Evolutionary conservation across 495 filamentous ascomycete genomes (phyloP), one percentile per base, ranked within the genome.

Genomic region (Coniosporium apollinis): DNA sequence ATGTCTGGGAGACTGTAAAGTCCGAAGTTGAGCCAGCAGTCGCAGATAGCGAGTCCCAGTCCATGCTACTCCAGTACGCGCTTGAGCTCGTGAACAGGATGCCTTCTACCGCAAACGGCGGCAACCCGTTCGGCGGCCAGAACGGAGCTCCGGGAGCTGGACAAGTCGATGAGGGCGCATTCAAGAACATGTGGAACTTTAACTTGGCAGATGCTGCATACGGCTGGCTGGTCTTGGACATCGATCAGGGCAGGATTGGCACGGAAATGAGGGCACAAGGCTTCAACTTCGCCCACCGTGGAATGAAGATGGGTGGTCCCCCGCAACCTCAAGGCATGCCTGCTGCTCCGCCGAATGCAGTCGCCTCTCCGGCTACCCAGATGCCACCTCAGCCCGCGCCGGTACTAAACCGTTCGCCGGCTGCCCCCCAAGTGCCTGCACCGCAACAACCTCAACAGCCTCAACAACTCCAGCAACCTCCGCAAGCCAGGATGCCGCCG

Each of bases 151-250:
- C 69, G 18, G 72, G 71, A 16, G 76, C 75, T 42, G 87, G 89
- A 14, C 83, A 91, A 47, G 83, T 99, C 14, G 89, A 99, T 48
- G 89, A 99, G 61, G 93, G 86, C 44, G 89, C 89, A 0, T 99
- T 99, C 66, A 99, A 99, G 66, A 99, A 99, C 49, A 96, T 96
- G 91, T 99, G 89, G 89, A 99, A 99, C 60, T 99, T 99, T 62
- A 99, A 99, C 55, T 59, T 99, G 33, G 89, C 89, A 15, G 89
- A 99, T 61, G 89, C 89, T 22, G 91, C 89, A 9, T 99, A 94
- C 53, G 89, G 89, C 30, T 96, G 79, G 66, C 64, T 99, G 33
- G 85, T 96, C 11, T 61, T 99, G 38, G 89, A 99, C 47, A 72
- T 99, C 29, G 86, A 96, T 50, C 76, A 75, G 49, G 89, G 89